Percentiles rank a stretch among this genome's conserved stretches.
Evolutionary conservation across 1,139 yeast genomes (phyloP).

Genomic region (Geotrichum siamense): DNA sequence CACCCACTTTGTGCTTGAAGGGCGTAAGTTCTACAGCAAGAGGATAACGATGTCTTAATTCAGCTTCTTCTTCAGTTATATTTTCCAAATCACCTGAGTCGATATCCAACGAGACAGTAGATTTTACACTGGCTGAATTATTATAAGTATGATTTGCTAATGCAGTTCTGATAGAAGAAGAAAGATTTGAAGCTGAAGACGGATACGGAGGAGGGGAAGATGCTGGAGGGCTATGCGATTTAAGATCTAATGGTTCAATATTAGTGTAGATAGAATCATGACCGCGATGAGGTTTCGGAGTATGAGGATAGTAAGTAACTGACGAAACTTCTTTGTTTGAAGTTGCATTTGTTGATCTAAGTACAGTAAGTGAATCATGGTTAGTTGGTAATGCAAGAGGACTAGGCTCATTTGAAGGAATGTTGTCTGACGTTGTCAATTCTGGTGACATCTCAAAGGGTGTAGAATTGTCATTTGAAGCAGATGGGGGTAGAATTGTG

Average conservation of each 20-base stretch:
- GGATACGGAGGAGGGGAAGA: not conserved
- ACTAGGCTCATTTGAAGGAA: conserved; percentile 2
- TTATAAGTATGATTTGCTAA: not conserved
- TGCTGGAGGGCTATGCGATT: not conserved
- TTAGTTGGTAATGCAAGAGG: conserved; percentile 8
- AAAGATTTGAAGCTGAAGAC: not conserved
- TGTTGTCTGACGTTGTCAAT: not conserved
- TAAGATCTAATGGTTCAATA: not conserved
- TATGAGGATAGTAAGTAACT: conserved; percentile 64
- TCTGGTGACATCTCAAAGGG: not conserved
- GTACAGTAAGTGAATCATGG: conserved; percentile 5
- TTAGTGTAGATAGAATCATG: not conserved
- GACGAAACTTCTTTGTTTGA: conserved; percentile 40
- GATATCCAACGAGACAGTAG: conserved; percentile 6
- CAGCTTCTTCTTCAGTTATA: conserved; percentile 9
- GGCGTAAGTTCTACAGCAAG: conserved; percentile 75
- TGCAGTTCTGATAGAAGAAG: not conserved
- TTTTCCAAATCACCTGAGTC: conserved; percentile 4
- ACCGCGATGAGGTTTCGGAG: conserved; percentile 25
- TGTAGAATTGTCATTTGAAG: not conserved
- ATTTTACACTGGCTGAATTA: conserved; percentile 4
- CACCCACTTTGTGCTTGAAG: conserved; percentile 90
- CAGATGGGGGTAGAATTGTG: not conserved
- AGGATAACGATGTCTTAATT: conserved; percentile 23
- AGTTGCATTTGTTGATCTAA: conserved; percentile 5